Base-by-base conservation (phyloP, 106 monocot genomes). In the Iris macrosiphon region DNA sequence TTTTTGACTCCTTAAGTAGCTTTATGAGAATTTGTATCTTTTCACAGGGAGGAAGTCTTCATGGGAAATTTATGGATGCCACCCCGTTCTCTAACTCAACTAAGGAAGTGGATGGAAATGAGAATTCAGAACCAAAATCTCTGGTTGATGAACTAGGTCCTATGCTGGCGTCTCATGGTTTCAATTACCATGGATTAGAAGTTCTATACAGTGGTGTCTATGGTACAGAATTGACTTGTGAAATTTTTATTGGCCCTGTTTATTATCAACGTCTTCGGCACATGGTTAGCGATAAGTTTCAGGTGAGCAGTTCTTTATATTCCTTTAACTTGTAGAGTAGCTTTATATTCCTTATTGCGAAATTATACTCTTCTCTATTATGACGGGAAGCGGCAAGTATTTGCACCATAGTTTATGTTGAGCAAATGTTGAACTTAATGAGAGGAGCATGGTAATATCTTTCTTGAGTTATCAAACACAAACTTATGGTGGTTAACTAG, bases 281-380 rank as follows among this genome's bases (percentile, higher is more conserved):
- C 63, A 98, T 98, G 96, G 96, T 98, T 59, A 90, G 90, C 19
- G 90, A 98, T 63, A 98, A 98, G 67, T 98, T 79, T 65, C 96
- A 98, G 96, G 95, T 89, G 2, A 30, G 41, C 9, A 32, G 9
- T 59, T 4, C 17, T 28, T 46, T 12, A 10, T 15, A 4, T 52
- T 16, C 40, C 0, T 28, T n/a, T n/a, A n/a, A n/a, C n/a, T 6
- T 13, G 14, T 54, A 37, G n/a, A n/a, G n/a, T n/a, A n/a, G n/a
- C n/a, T n/a, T n/a, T n/a, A n/a, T n/a, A n/a, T n/a, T n/a, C n/a
- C n/a, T n/a, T n/a, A n/a, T n/a, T n/a, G n/a, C n/a, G n/a, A n/a
- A n/a, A n/a, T n/a, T n/a, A n/a, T n/a, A n/a, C n/a, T n/a, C n/a
- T n/a, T n/a, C n/a, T n/a, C n/a, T n/a, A n/a, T n/a, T n/a, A n/a